These are phyloP conservation scores for Vitis amurensis DNA, from an alignment of 164 flowering plant genomes.

Conservation along the genomic window DNA sequence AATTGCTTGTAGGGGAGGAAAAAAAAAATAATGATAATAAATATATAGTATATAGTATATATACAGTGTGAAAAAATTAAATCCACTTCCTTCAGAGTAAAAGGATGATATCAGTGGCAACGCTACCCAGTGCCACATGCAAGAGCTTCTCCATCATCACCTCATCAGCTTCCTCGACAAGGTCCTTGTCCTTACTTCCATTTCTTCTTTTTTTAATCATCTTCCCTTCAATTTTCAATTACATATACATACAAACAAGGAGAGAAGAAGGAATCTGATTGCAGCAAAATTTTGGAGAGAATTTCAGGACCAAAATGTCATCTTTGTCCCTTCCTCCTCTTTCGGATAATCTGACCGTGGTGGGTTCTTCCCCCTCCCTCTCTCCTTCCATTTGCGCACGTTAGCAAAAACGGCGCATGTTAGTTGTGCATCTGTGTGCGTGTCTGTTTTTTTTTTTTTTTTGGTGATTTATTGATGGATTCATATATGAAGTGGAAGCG, in stretches of 20 bases:
- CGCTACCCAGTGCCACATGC: constrained; percentile 11
- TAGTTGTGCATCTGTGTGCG: too few species aligned
- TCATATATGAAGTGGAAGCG: neutral
- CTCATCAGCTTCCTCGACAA: neutral
- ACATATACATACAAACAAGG: too few species aligned
- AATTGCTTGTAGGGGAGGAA: too few species aligned
- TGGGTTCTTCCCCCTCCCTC: constrained; percentile 22
- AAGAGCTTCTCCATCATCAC: neutral
- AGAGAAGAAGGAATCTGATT: too few species aligned
- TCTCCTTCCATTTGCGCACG: neutral
- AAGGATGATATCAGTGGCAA: constrained; percentile 14
- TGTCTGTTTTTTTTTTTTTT: neutral
- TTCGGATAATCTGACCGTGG: constrained; percentile 52
- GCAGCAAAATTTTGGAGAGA: neutral
- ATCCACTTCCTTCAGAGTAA: neutral
- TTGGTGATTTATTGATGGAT: neutral
- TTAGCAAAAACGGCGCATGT: neutral
- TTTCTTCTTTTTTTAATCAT: too few species aligned
- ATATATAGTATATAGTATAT: too few species aligned
- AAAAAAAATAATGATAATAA: too few species aligned
- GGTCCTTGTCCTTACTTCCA: too few species aligned
- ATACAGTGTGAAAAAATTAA: too few species aligned
- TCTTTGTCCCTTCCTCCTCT: constrained; percentile 37
- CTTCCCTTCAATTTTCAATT: too few species aligned
- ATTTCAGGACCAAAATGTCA: constrained; percentile 38